phyloP scores from a whole-genome alignment of 140 eudicot genomes.

The Anethum foeniculum region DNA sequence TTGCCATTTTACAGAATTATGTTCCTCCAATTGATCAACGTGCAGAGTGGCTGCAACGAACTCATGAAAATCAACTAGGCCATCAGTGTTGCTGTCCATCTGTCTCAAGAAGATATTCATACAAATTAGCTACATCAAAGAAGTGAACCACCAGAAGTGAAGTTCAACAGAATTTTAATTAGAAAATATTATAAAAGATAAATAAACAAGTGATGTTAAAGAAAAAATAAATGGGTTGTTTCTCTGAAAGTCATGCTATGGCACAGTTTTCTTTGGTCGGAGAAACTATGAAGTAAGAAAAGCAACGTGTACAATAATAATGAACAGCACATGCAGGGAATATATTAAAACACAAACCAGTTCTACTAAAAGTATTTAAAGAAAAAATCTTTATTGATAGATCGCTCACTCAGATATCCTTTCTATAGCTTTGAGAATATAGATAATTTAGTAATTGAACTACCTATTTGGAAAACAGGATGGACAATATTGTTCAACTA shows the following conservation, averaged over 20 bases:
- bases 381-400: not conserved
- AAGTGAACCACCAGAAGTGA: not conserved
- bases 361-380: not conserved
- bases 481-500: not conserved
- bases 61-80: conserved; percentile 82
- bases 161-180: not conserved
- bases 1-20: conserved; percentile 76
- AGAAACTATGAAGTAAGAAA: not conserved
- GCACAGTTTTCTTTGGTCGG: not conserved
- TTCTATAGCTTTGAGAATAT: not conserved
- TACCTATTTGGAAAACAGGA: not conserved
- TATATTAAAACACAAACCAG: not conserved
- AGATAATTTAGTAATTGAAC: not conserved
- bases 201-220: not conserved
- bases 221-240: not conserved
- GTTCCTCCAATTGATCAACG: conserved; percentile 86
- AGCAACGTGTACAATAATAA: not conserved
- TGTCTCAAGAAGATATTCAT: conserved; percentile 26
- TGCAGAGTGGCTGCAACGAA: conserved; percentile 96
- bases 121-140: conserved; percentile 13
- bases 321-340: not conserved
- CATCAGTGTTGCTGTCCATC: conserved; percentile 93
- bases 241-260: not conserved
- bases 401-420: not conserved
- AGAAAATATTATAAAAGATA: not conserved